These are phyloP conservation scores for Pisolithus albus DNA, from an alignment of 768 basidiomycete genomes.

Conservation along the genomic window DNA sequence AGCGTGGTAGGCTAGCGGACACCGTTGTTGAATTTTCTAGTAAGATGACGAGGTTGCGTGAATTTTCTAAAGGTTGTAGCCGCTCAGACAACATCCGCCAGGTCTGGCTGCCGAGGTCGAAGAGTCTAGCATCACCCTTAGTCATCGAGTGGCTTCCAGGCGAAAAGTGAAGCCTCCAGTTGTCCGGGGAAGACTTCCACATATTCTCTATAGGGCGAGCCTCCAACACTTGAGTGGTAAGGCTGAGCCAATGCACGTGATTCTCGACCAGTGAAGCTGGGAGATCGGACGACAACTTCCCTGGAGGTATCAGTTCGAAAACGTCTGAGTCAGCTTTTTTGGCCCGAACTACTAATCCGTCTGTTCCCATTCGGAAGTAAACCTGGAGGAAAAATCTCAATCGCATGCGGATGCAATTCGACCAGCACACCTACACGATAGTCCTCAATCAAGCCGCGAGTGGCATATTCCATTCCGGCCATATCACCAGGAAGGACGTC, in stretches of 20 bases:
- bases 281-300: slow-evolving; percentile 18
- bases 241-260: slow-evolving; percentile 28
- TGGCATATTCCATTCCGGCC: slow-evolving; percentile 30
- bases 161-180: slow-evolving; percentile 16
- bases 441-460: slow-evolving; percentile 12
- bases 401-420: not conserved
- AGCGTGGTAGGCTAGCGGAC: slow-evolving; percentile 33
- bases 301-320: slow-evolving; percentile 20
- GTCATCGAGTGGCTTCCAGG: not conserved
- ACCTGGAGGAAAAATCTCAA: slow-evolving; percentile 8
- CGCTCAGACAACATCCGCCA: slow-evolving; percentile 8
- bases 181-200: slow-evolving; percentile 21
- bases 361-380: slow-evolving; percentile 14
- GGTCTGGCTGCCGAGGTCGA: not conserved
- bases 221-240: slow-evolving; percentile 17
- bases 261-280: slow-evolving; percentile 17
- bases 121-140: not conserved
- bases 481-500: slow-evolving; percentile 30
- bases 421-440: slow-evolving; percentile 13
- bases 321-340: not conserved
- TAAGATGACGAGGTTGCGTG: slow-evolving; percentile 11
- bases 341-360: slow-evolving; percentile 16
- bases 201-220: slow-evolving; percentile 19
- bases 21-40: slow-evolving; percentile 9
- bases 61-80: slow-evolving; percentile 19